Base-by-base conservation (phyloP, 352 stramenopile species). In the Globisporangium orthogonon region DNA sequence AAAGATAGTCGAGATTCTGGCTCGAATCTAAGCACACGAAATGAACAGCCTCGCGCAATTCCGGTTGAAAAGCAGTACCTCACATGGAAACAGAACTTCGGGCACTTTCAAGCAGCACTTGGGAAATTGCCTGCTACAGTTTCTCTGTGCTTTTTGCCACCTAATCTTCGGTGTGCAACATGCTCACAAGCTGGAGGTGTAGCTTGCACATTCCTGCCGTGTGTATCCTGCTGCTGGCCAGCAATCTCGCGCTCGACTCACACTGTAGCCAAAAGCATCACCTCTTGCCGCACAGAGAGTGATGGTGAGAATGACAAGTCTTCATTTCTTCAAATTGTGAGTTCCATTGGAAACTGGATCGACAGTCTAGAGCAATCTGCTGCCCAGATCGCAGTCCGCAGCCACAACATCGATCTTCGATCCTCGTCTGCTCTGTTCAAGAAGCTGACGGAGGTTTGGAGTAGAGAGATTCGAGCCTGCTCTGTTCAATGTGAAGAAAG, bases 331-430 rank as follows among this genome's bases (percentile, higher is more conserved):
- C 17, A 18, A 1, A 28, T 60, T 5, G 50, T 60, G 5, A 33
- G n/a, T 6, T 29, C 17, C 0, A 52, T 74, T 7, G 64, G 66
- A 1, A 41, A 52, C 1, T 74, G 70, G 66, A 37, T 78, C 18
- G 67, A 78, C 39, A 48, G 13, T 1, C 60, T 61, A 4, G n/a
- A 33, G 4, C 62, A 67, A 2, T 41, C 55, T 13, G 61, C 59
- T 0, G 59, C 67, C 14, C 64, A 70, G 15, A 51, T 40, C 3
- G 60, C 63, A 29, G 54, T 60, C 5, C 50, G 59, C 13, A 73
- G 57, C 46, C 67, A 68, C 54, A 61, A 70, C 43, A 43, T 78
- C 23, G 57, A 72, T 56, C 62, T 65, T 9, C 66, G 52, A 29
- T 52, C 17, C 4, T n/a, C 60, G 4, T 70, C 57, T 0, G 6